phyloP scores from a whole-genome alignment of 2,329 filamentous ascomycete species.

The Alternaria panax region DNA sequence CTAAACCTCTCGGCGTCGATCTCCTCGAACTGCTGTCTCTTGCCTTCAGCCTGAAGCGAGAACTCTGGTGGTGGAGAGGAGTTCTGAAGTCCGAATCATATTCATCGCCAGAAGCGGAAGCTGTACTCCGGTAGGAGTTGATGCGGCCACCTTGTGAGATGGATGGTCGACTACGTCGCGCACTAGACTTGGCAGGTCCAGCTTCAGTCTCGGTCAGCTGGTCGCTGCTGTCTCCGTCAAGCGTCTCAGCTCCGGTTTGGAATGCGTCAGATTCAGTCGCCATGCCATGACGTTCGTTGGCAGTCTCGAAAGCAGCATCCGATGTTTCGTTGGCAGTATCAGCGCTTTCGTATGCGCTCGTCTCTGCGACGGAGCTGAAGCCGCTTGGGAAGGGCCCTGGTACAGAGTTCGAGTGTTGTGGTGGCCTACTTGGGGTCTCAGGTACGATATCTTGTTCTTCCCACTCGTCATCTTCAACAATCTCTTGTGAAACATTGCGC shows the following conservation, averaged over 20 bases:
- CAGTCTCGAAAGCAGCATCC: conserved; percentile 72
- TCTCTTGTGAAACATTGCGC: conserved; percentile 76
- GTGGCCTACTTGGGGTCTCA: conserved; percentile 62
- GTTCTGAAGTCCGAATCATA: conserved; percentile 70
- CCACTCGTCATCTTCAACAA: conserved; percentile 80
- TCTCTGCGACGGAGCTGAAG: conserved; percentile 46
- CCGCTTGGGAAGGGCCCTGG: conserved; percentile 43
- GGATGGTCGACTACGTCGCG: conserved; percentile 50
- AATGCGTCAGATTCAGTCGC: conserved; percentile 92
- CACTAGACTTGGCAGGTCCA: conserved; percentile 37
- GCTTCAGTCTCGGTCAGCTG: conserved; percentile 87
- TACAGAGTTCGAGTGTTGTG: conserved; percentile 33
- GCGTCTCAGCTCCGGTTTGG: conserved; percentile 84
- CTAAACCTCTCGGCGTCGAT: conserved; percentile 66
- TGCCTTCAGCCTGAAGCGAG: conserved; percentile 75
- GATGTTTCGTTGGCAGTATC: conserved; percentile 79
- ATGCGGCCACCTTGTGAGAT: conserved; percentile 63
- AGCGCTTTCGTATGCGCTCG: conserved; percentile 69
- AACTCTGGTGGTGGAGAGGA: conserved; percentile 67
- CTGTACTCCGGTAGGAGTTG: conserved; percentile 82
- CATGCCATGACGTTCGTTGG: conserved; percentile 73
- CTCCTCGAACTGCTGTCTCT: conserved; percentile 66
- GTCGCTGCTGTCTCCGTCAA: conserved; percentile 74
- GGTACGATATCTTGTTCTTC: conserved; percentile 75
- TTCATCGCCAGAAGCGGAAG: conserved; percentile 83